phyloP scores from a whole-genome alignment of 345 rosid genomes.

The Syzygium grande region DNA sequence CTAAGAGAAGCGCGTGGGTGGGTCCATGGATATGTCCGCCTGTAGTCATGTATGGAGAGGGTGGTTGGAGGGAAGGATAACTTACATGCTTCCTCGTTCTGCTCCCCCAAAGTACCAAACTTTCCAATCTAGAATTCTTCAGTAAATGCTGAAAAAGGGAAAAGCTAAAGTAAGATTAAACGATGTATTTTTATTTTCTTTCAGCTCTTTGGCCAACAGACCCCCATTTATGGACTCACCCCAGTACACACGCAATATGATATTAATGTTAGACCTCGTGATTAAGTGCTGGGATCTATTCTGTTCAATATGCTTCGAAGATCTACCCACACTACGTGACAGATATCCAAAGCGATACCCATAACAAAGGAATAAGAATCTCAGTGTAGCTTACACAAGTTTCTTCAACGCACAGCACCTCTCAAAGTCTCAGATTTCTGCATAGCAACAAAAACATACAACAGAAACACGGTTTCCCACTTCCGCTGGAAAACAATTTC shows the following conservation, averaged over 20 bases:
- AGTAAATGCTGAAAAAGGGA: conserved; percentile 45
- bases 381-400: conserved; percentile 49
- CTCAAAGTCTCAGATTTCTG: conserved; percentile 76
- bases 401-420: conserved; percentile 57
- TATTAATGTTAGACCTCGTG: neutral
- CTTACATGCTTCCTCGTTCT: conserved; percentile 66
- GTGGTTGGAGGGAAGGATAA: neutral
- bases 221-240: too few species aligned
- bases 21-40: too few species aligned
- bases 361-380: neutral
- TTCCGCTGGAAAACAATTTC: neutral
- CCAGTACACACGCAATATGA: too few species aligned
- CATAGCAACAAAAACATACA: neutral
- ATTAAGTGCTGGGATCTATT: neutral
- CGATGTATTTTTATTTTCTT: neutral
- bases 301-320: neutral
- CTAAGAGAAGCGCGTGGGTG: too few species aligned
- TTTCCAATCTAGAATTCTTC: conserved; percentile 46
- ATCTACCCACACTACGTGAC: neutral
- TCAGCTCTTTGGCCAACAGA: neutral
- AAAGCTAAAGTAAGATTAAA: neutral
- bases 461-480: neutral
- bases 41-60: neutral
- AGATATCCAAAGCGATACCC: neutral
- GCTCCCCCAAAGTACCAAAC: conserved; percentile 52